Evolutionary conservation across 805 yeast genomes (phyloP), one percentile per base, ranked within the genome.

Genomic region (Candida patagonica): DNA sequence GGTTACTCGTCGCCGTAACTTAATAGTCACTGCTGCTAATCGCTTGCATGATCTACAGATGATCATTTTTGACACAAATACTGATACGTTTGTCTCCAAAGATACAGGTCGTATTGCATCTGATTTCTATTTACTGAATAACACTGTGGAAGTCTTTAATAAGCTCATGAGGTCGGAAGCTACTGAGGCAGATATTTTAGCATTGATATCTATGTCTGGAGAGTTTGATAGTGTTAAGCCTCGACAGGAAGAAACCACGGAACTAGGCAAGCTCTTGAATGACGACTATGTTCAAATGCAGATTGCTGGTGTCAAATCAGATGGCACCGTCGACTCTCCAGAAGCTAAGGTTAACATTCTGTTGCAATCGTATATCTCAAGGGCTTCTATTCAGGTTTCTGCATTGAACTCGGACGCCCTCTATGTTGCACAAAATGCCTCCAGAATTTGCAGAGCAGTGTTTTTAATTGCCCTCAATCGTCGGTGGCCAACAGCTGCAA

Each of bases 91-190:
- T 42, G 73, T 78, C 20, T 65, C 95, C 1, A 92, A 89, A 47
- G 97, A 92, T 60, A 64, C 86, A 37, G 99, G 99, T 5, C 71
- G 98, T 54, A 76, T 89, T 31, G 94, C 98, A 0, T 85, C 96
- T 1, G 98, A 92, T 48, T 92, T 88, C 56, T 92, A 92, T 54
- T 64, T 92, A 38, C 62, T 88, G 43, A 80, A 82, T 56, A 85
- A 83, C 48, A 76, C 94, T 22, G 78, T 94, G 29, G 97, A 92
- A 56, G 73, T 87, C 2, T 89, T 92, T 65, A 89, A 86, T 55
- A 81, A 79, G 50, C 73, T 83, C 73, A 70, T 87, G 59, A 81
- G 73, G 43, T 92, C 96, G 1, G 60, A 70, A 15, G 95, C 96
- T 1, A 77, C 94, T 0, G 97, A 87, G 52, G 96, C 96, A 0